Conservation (phyloP, 352 stramenopile species). For the Elongisporangium senticosum region DNA sequence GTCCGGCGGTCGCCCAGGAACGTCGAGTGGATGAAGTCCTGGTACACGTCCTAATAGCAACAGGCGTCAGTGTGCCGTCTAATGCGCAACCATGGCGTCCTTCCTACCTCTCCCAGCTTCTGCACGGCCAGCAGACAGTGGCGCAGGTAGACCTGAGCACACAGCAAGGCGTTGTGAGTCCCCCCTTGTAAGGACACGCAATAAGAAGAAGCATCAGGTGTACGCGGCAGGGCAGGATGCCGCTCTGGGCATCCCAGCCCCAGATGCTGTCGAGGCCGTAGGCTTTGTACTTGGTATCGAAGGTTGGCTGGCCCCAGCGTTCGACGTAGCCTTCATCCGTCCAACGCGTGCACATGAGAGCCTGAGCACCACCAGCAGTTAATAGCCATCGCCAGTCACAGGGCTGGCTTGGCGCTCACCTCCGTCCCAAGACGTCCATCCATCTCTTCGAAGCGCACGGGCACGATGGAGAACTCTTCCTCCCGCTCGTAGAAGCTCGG, state of each 20-base stretch:
- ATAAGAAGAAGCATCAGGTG: not conserved
- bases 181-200: not conserved
- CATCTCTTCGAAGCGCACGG: slow-evolving; percentile 68
- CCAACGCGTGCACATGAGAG: slow-evolving; percentile 84
- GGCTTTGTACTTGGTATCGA: slow-evolving; percentile 77
- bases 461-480: slow-evolving; percentile 86
- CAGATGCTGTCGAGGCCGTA: slow-evolving; percentile 90
- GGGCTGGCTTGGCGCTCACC: slow-evolving; percentile 5
- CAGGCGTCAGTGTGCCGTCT: not conserved
- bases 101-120: slow-evolving; percentile 55
- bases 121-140: slow-evolving; percentile 89
- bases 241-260: slow-evolving; percentile 77
- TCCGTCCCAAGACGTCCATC: slow-evolving; percentile 26
- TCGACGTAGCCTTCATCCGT: slow-evolving; percentile 85
- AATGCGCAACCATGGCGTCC: too few species aligned
- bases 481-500: slow-evolving; percentile 78
- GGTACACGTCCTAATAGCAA: slow-evolving; percentile 39
- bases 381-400: not conserved
- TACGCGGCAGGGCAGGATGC: slow-evolving; percentile 84
- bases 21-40: slow-evolving; percentile 87
- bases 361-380: slow-evolving; percentile 13
- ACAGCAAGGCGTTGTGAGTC: not conserved
- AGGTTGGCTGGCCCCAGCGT: slow-evolving; percentile 70
- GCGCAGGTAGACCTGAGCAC: slow-evolving; percentile 80
- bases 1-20: slow-evolving; percentile 88